Conservation (phyloP, 176 grass and related monocot genomes). For the Zizania latifolia region DNA sequence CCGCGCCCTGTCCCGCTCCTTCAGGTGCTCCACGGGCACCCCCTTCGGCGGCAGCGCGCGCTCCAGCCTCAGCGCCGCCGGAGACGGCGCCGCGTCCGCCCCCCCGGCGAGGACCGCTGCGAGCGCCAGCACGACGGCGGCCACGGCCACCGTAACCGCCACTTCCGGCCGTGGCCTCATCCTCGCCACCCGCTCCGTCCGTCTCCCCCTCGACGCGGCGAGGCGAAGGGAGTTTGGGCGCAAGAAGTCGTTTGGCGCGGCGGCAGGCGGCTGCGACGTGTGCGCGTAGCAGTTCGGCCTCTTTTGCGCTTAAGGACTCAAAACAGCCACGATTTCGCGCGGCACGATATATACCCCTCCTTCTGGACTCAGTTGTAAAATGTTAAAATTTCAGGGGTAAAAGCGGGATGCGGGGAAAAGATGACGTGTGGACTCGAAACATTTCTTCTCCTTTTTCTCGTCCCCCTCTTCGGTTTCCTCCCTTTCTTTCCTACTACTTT, state of each 20-base stretch:
- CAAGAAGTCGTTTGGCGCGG: too few relatives aligned
- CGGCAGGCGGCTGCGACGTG: constrained; percentile 27
- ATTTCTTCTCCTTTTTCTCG: too few relatives aligned
- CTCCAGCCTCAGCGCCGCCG: constrained; percentile 52
- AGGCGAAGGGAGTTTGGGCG: background rate
- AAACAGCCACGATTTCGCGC: background rate
- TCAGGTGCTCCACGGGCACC: constrained; percentile 58
- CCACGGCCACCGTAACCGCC: background rate
- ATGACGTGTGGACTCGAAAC: constrained; percentile 18
- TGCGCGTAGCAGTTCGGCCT: constrained; percentile 31
- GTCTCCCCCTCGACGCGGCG: constrained; percentile 40
- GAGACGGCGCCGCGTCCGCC: constrained; percentile 3
- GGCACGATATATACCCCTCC: background rate
- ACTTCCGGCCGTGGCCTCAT: constrained; percentile 22
- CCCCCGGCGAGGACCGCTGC: background rate
- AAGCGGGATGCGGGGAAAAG: constrained; percentile 21
- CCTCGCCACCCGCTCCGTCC: too few relatives aligned
- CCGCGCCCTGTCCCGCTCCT: constrained; percentile 55
- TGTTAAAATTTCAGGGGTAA: background rate
- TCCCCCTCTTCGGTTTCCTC: background rate
- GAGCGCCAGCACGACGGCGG: background rate
- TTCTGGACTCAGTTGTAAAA: background rate
- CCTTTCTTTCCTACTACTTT: too few relatives aligned
- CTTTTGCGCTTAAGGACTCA: background rate
- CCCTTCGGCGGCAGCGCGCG: constrained; percentile 60